phyloP scores from a whole-genome alignment of 2,329 filamentous ascomycete species.

The Scleromitrula shiraiana region DNA sequence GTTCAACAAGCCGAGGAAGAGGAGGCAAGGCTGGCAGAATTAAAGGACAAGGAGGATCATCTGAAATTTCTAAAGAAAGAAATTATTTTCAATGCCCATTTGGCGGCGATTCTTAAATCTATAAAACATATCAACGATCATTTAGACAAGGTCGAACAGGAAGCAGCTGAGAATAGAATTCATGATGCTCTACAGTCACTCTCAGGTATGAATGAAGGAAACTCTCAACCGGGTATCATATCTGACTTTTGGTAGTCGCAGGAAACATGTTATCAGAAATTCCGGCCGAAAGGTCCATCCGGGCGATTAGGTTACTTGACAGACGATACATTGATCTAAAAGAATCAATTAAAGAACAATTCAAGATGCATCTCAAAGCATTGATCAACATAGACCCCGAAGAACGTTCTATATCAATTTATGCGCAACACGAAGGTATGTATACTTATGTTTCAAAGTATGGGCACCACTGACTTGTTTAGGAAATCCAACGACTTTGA shows the following conservation, averaged over 20 bases:
- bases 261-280: constrained; percentile 52
- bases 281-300: constrained; percentile 51
- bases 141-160: constrained; percentile 52
- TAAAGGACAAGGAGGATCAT: constrained; percentile 43
- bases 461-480: constrained; percentile 1
- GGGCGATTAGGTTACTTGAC: constrained; percentile 57
- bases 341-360: constrained; percentile 54
- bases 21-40: constrained; percentile 34
- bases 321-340: constrained; percentile 59
- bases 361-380: constrained; percentile 63
- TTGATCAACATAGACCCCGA: constrained; percentile 56
- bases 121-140: constrained; percentile 53
- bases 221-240: background rate
- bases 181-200: constrained; percentile 49
- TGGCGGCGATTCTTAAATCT: constrained; percentile 41
- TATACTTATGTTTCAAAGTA: background rate
- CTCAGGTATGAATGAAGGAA: constrained; percentile 39
- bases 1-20: constrained; percentile 65
- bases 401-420: constrained; percentile 47
- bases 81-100: constrained; percentile 49
- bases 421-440: constrained; percentile 14
- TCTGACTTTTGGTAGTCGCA: constrained; percentile 36
- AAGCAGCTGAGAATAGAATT: constrained; percentile 46
- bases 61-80: constrained; percentile 50
- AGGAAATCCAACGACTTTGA: constrained; percentile 39